phyloP scores from a whole-genome alignment of 345 rosid genomes.

The Eucalyptus sideroxylon region DNA sequence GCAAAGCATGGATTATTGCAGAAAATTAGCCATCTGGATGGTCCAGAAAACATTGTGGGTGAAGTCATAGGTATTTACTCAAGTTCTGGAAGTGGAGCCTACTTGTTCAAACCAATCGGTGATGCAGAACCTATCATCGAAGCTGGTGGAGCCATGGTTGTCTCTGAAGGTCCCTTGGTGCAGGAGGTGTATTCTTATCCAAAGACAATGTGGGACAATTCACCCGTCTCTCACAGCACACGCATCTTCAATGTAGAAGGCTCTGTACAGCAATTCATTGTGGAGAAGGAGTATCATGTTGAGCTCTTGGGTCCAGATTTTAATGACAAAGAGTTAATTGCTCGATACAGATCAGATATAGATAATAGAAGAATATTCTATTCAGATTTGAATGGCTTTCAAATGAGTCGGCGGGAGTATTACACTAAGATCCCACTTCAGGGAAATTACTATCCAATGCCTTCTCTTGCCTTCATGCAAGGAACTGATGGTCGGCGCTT shows the following conservation, averaged over 20 bases:
- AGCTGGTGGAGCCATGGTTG: constrained; percentile 52
- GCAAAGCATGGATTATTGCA: constrained; percentile 55
- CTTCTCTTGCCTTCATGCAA: constrained; percentile 84
- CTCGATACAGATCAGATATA: constrained; percentile 66
- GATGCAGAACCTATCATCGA: constrained; percentile 53
- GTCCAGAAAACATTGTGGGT: constrained; percentile 29
- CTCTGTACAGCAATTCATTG: constrained; percentile 38
- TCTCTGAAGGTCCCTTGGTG: constrained; percentile 67
- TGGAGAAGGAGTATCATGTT: constrained; percentile 94
- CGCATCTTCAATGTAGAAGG: constrained; percentile 58
- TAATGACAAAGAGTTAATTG: constrained; percentile 73
- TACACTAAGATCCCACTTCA: constrained; percentile 93
- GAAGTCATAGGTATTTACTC: constrained; percentile 82
- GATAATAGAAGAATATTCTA: constrained; percentile 60
- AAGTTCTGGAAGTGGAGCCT: constrained; percentile 82
- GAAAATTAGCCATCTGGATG: constrained; percentile 37
- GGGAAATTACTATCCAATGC: constrained; percentile 99
- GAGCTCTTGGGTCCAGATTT: constrained; percentile 66
- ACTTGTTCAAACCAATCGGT: constrained; percentile 78
- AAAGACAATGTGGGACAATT: constrained; percentile 46
- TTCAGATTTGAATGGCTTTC: constrained; percentile 95
- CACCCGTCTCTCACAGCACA: constrained; percentile 75
- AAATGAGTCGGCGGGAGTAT: constrained; percentile 94
- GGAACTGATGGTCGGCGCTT: constrained; percentile 78
- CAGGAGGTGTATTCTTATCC: constrained; percentile 85